Base-by-base conservation (phyloP, 2,329 filamentous ascomycete genomes). In the Paraphaeosphaeria minitans region DNA sequence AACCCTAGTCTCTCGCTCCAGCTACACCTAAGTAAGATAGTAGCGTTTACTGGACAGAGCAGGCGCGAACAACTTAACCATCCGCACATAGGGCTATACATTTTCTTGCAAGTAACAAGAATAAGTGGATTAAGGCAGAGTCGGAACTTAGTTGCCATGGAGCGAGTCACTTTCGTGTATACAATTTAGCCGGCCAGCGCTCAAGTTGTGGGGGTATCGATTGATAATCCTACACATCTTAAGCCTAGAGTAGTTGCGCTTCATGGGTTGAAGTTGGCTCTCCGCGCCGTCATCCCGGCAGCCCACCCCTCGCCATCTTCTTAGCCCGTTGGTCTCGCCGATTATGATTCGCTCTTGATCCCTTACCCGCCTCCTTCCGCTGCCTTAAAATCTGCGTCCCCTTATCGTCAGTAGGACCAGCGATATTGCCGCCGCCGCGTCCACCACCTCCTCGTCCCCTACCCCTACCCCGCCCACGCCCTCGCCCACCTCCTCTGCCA, bases 341-440 rank as follows among this genome's bases (percentile, higher is more conserved):
- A 75, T 92, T 95, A 74, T 97, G 93, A 72, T 97, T 97, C 33
- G 92, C 93, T 60, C 89, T 83, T 22, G 89, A 91, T 2, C 88
- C 84, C 75, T 97, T 97, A 66, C 88, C 90, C 27, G 90, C 87
- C 72, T 96, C 93, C 73, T 97, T 97, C 62, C 85, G 84, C 67
- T 88, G 84, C 65, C 92, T 84, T 10, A 90, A 89, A 55, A 81
- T 79, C 65, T 92, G 87, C 0, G 90, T 93, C n/a, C 84, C 85
- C 66, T 87, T 86, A n/a, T 91, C 89, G 7, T 87, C 85, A 1
- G 85, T 80, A 1, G 87, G 82, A 0, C 89, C 88, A 2, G 87
- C 85, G 9, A 89, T 87, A 67, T 83, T 87, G 5, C 76, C 79
- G 4, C 78, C 77, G n/a, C 77, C 64, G 45, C 77, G 68, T 21